Base-by-base conservation (phyloP, 2,329 filamentous ascomycete species). In the Aspergillus oerlinghausenensis region DNA sequence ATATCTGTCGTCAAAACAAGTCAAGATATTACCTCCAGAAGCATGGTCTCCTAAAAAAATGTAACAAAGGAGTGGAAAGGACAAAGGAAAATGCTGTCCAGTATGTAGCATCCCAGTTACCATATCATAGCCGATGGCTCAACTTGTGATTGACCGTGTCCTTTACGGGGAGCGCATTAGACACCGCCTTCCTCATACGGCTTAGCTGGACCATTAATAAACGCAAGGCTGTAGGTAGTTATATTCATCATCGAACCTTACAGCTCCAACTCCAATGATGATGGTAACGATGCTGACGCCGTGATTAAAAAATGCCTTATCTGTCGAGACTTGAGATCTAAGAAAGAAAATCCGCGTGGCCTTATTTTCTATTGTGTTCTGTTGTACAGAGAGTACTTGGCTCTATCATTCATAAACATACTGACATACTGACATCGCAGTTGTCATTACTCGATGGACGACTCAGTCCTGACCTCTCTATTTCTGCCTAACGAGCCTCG, bases 61-160 rank as follows among this genome's bases (percentile, higher is more conserved):
- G 52, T 25, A 48, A 28, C 49, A 57, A 57, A 60, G 49, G 52
- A 56, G 48, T 42, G 47, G 40, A 58, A 56, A 38, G 50, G 53
- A 40, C 14, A 49, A 56, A 49, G 38, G 48, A 21, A 40, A 35
- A 50, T 40, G 45, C 32, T 54, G 57, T 49, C 45, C 40, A 49
- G 50, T 28, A 56, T 51, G 55, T 56, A 61, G 52, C 59, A 65
- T 59, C 54, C 62, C 62, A 57, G 60, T 60, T 61, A 62, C 63
- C 63, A 63, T 65, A 62, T 60, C 59, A 65, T 67, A 64, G 61
- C 49, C 49, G 40, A 29, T 51, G 43, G 50, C 58, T 62, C 62
- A 64, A 64, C 64, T 69, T 69, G 63, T 72, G 69, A 72, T 71
- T 57, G 70, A 73, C 70, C 70, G 70, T 73, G 70, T 73, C 70